Percentiles rank a stretch among this genome's conserved stretches.
Evolutionary conservation across 73 alveolate genomes (phyloP).

Genomic region (Paramecium caudatum): DNA sequence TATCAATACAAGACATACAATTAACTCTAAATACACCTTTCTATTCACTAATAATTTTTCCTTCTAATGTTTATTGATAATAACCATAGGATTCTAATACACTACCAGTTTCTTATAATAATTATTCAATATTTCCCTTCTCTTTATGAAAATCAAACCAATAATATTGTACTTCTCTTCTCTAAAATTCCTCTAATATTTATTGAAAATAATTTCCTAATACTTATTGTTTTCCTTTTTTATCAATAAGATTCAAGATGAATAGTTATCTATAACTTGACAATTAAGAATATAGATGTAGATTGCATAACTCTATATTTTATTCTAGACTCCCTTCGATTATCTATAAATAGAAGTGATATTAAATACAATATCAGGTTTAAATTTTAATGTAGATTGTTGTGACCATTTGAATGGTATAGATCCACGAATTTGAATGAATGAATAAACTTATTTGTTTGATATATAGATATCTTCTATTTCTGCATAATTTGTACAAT

Average conservation of each 20-base stretch:
- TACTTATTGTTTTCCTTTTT: conserved; percentile 8
- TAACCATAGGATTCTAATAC: conserved; percentile 51
- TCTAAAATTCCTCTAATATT: conserved; percentile 16
- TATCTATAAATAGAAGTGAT: conserved; percentile 83
- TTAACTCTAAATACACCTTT: conserved; percentile 92
- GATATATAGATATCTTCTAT: conserved; percentile 89
- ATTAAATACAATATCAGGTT: not conserved
- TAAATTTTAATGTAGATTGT: not conserved
- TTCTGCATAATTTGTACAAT: conserved; percentile 96
- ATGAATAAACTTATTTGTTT: conserved; percentile 76
- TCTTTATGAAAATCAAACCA: conserved; percentile 72
- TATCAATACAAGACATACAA: conserved; percentile 94
- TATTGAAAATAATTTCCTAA: conserved; percentile 38
- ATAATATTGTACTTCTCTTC: conserved; percentile 48
- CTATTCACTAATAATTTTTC: conserved; percentile 70
- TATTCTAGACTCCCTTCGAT: conserved; percentile 79
- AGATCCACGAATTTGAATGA: conserved; percentile 89
- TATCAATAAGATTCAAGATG: conserved; percentile 57
- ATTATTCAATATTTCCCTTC: not conserved
- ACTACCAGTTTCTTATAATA: conserved; percentile 26
- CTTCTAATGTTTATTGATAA: conserved; percentile 24
- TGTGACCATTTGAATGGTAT: conserved; percentile 78
- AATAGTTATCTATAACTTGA: conserved; percentile 28
- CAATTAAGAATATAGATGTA: not conserved
- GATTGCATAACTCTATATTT: conserved; percentile 60